These are phyloP conservation scores for Pseudogymnoascus sp. DNA, from an alignment of 2,329 filamentous ascomycete species.

Conservation along the genomic window DNA sequence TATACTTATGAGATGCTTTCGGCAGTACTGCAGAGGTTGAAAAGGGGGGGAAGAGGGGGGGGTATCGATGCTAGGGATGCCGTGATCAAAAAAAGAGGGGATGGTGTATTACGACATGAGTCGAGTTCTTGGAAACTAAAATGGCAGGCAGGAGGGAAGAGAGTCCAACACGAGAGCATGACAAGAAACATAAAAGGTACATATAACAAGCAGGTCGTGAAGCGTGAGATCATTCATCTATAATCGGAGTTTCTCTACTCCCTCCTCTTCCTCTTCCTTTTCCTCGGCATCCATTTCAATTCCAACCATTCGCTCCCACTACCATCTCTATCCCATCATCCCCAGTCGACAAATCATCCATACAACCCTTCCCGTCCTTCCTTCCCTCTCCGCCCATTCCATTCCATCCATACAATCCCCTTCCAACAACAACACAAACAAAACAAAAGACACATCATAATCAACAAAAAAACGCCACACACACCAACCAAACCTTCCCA, in stretches of 20 bases:
- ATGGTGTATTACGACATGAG: not conserved
- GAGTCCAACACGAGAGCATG: no score
- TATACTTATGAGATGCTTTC: not conserved
- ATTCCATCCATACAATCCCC: not conserved
- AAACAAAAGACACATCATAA: not conserved
- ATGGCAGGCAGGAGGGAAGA: not conserved
- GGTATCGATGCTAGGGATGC: not conserved
- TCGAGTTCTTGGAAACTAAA: not conserved
- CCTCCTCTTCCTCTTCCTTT: not conserved
- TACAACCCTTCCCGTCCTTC: not conserved
- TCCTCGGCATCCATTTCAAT: not conserved
- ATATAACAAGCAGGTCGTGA: not conserved
- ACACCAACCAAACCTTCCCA: not conserved
- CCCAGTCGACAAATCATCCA: not conserved
- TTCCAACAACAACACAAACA: not conserved
- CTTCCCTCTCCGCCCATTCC: no score
- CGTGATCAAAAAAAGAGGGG: not conserved
- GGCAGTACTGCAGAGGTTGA: no score
- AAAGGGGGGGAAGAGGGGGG: no score
- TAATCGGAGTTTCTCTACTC: not conserved
- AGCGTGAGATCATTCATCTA: slow-evolving; percentile 5
- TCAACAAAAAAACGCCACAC: not conserved
- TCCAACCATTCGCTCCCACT: not conserved
- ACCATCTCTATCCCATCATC: not conserved
- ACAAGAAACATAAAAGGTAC: not conserved